Base-by-base conservation (phyloP, 495 filamentous ascomycete genomes). In the Thermochaetoides thermophila region DNA sequence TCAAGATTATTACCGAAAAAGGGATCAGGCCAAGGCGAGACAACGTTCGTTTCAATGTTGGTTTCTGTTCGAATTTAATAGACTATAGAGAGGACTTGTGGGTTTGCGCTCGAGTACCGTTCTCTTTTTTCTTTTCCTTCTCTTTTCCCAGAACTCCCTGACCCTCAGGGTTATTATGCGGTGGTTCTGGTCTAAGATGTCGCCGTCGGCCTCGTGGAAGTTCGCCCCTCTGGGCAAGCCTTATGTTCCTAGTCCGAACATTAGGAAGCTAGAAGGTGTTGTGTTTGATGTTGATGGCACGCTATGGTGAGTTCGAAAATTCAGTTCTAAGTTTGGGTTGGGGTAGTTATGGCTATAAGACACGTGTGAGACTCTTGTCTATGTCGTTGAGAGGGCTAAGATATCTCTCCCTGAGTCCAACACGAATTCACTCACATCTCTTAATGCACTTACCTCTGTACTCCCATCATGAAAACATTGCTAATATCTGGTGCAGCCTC, bases 251-350 rank as follows among this genome's bases (percentile, higher is more conserved):
- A 32, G 42, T 5, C 30, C 46, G 17, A 46, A 55, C 35, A 60
- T 25, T 0, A 78, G 77, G 23, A 64, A 56, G 31, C 56, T 96
- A 31, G 72, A 76, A 43, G 87, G 87, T 1, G 69, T 96, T 5
- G 73, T 95, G 19, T 96, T 96, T 54, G 87, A 96, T 60, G 81
- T 96, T 20, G 87, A 96, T 55, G 87, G 87, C 5, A 96, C 87
- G 14, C 53, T 96, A 30, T 93, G 81, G 86, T 87, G 56, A 65
- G 72, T 64, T 31, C 22, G 26, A 30, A 20, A 6, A 18, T 10
- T 19, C 5, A n/a, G 9, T 30, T 4, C 10, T 17, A 12, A 2
- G 1, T 14, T 1, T 25, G 7, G 3, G 15, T 14, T 30, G 12
- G 11, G 3, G 28, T 8, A 2, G 22, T 7, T 24, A 24, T n/a